phyloP scores from a whole-genome alignment of 1,284 basidiomycete genomes.

The Cryptococcus floricola region DNA sequence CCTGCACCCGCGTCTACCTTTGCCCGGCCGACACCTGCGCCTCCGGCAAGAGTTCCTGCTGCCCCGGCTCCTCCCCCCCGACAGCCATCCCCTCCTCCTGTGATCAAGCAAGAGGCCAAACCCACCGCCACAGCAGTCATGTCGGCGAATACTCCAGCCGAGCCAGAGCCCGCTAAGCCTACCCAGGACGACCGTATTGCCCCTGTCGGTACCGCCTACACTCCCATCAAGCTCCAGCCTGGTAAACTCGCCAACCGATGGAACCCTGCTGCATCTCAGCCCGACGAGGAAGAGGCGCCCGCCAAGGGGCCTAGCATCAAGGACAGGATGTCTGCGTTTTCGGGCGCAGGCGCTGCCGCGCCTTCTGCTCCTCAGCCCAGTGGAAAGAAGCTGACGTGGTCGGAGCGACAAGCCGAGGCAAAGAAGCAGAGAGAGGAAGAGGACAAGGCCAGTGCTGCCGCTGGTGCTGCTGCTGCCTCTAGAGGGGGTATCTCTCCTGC shows the following conservation, averaged over 20 bases:
- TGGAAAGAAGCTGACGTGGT: conserved; percentile 81
- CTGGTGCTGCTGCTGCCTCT: conserved; percentile 38
- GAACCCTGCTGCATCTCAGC: conserved; percentile 55
- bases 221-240: conserved; percentile 78
- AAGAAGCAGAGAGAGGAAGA: conserved; percentile 82
- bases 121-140: conserved; percentile 20
- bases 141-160: conserved; percentile 30
- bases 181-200: conserved; percentile 72
- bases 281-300: conserved; percentile 42
- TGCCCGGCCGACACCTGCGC: conserved; percentile 42
- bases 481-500: background rate
- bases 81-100: conserved; percentile 54
- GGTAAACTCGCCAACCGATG: conserved; percentile 78
- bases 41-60: conserved; percentile 46
- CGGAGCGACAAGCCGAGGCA: conserved; percentile 77
- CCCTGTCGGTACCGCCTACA: conserved; percentile 79
- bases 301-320: conserved; percentile 31
- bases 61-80: conserved; percentile 51
- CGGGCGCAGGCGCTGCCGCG: conserved; percentile 13
- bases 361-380: conserved; percentile 18
- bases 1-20: conserved; percentile 30
- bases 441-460: conserved; percentile 63
- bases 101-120: conserved; percentile 1
- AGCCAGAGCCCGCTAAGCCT: conserved; percentile 58
- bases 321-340: conserved; percentile 43